Evolutionary conservation across 2,329 filamentous ascomycete genomes (phyloP), one percentile per base, ranked within the genome.

Genomic region (Paecilomyces sp.): DNA sequence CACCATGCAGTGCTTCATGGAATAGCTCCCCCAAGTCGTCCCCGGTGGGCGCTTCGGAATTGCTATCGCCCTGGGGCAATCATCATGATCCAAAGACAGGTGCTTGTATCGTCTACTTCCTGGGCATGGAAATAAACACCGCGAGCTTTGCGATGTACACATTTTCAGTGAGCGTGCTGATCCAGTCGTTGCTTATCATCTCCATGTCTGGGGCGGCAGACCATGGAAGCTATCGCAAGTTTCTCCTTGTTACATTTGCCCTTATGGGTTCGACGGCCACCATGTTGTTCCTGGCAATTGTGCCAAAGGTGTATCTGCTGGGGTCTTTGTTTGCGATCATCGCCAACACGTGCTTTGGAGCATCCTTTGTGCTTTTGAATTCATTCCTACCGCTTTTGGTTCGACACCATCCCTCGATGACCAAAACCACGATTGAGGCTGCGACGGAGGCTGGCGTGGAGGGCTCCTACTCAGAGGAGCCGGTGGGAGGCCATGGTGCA

Each of bases 81-180:
- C 61, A 64, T 34, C 58, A 36, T 8, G 58, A 57, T 52, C 64
- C 66, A 67, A 73, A 66, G 64, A 80, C 65, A 51, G 82, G 81
- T 55, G 91, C 95, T 72, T 99, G 94, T 71, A 80, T 97, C 61
- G 86, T 97, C 61, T 85, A 88, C 64, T 80, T 97, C 4, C 78
- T 96, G 25, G 93, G 93, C 5, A 74, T 89, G 61, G 88, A 96
- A 69, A 88, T 99, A 77, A 97, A 97, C 75, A 97, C 93, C 0
- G 92, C 93, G 36, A 95, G 90, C 74, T 97, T 97, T 74, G 93
- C 92, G 72, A 96, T 97, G 91, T 97, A 97, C 77, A 97, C 92
- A 1, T 99, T 99, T 75, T 96, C 92, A 60, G 80, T 95, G 69
- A 95, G 91, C 71, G 94, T 99, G 1, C 75, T 97, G 22, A 75